Evolutionary conservation across 495 filamentous ascomycete species (phyloP).

Genomic region (Hypomontagnella monticulosa): DNA sequence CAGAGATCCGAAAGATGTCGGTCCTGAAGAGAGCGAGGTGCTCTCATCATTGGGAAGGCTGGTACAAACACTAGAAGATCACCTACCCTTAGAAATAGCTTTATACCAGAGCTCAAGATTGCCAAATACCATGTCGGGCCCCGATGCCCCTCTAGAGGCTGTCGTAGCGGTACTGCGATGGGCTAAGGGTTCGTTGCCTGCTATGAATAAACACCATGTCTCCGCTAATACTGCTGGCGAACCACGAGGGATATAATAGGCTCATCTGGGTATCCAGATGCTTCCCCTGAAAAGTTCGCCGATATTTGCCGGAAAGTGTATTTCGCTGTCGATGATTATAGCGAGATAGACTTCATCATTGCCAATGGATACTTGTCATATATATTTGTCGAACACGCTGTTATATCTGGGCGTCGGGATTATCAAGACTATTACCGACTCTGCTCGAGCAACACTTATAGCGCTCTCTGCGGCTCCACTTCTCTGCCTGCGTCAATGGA

Average conservation of each 20-base stretch:
- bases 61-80: background rate
- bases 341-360: slow-evolving; percentile 5
- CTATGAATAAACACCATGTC: background rate
- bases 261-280: slow-evolving; percentile 3
- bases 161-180: slow-evolving; percentile 10
- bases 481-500: slow-evolving; percentile 11
- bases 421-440: slow-evolving; percentile 8
- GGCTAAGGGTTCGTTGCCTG: slow-evolving; percentile 4
- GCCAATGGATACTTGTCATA: slow-evolving; percentile 13
- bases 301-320: slow-evolving; percentile 13
- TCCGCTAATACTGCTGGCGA: background rate
- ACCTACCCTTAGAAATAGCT: background rate
- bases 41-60: slow-evolving; percentile 7
- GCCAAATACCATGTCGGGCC: background rate
- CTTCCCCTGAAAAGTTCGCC: slow-evolving; percentile 13
- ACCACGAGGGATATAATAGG: slow-evolving; percentile 3
- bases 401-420: slow-evolving; percentile 8
- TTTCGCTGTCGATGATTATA: slow-evolving; percentile 8
- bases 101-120: background rate
- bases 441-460: background rate
- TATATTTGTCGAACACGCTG: slow-evolving; percentile 3
- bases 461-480: slow-evolving; percentile 1
- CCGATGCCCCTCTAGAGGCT: slow-evolving; percentile 11
- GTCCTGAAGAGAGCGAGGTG: background rate
- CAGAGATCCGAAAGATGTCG: background rate